Base-by-base conservation (phyloP, 2,329 filamentous ascomycete genomes). In the Teratosphaeria pseudoeucalypti region DNA sequence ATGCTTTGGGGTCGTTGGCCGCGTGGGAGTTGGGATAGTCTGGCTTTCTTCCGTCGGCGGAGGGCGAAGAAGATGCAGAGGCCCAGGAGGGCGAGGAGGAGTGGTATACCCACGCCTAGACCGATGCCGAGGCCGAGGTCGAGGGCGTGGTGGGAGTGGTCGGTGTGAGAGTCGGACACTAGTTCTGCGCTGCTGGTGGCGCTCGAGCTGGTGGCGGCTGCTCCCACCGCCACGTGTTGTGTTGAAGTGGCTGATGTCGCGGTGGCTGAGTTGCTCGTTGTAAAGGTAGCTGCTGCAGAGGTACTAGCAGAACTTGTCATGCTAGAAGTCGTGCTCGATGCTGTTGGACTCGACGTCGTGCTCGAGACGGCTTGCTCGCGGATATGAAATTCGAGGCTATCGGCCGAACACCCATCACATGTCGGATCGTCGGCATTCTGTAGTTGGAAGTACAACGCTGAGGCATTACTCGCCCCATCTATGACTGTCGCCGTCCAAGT, bases 81-180 rank as follows among this genome's bases (percentile, higher is more conserved):
- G 3, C 14, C 60, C 16, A 60, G 10, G 14, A 60, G 16, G 12
- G 49, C 54, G 26, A 62, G 49, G 3, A 62, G 56, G 5, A 58
- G 12, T 3, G 60, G 62, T 16, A 64, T 61, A 37, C 60, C 62
- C 4, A 62, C 37, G 10, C 62, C 62, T 14, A 64, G 54, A 26
- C 62, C 62, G 3, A 62, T 29, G 2, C 60, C 62, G 32, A 55
- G 32, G 29, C 26, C 43, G 11, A 49, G 43, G 26, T 23, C 54
- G 54, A 23, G 19, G 19, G 32, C 54, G 3, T 32, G 32, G 12
- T 26, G 10, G 37, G 54, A 55, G 32, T 43, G 37, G 37, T 55
- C 19, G 54, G 19, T 19, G 27, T 49, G 11, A 16, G 39, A 29
- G 26, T 39, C 55, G 16, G 43, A 49, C 7, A 5, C 11, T 14